Evolutionary conservation across 192 early-diverging fungal genomes (phyloP).

Genomic region (Chytriomyces sp.): DNA sequence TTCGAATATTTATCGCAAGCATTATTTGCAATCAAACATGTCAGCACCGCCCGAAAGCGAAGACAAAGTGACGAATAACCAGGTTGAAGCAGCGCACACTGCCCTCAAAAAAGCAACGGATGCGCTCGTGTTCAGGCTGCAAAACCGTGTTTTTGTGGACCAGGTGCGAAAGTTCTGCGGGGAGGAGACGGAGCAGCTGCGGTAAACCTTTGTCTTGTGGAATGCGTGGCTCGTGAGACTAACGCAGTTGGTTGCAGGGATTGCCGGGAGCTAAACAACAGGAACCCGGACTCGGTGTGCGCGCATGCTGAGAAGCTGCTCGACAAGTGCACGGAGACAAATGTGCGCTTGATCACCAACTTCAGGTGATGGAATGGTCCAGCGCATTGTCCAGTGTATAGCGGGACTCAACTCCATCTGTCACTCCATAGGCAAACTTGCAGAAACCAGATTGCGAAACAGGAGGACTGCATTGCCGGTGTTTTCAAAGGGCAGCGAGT

Average conservation of each 20-base stretch:
- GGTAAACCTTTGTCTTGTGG: background rate
- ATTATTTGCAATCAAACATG: too few species aligned
- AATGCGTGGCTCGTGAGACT: background rate
- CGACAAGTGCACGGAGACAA: conserved; percentile 13
- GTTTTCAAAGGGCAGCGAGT: background rate
- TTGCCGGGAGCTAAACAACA: conserved; percentile 28
- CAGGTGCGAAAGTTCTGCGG: conserved; percentile 23
- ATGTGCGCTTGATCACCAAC: conserved; percentile 24
- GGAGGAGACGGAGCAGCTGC: background rate
- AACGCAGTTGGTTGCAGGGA: background rate
- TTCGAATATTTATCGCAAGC: too few species aligned
- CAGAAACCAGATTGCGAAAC: conserved; percentile 1
- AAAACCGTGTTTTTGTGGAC: conserved; percentile 28
- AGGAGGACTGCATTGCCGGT: conserved; percentile 31
- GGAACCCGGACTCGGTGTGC: conserved; percentile 11
- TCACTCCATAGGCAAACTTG: conserved; percentile 2
- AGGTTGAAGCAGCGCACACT: background rate
- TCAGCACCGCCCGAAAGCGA: too few species aligned
- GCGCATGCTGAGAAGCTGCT: conserved; percentile 16
- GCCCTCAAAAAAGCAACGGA: conserved; percentile 10
- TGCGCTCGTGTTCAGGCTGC: background rate
- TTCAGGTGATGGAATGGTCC: conserved; percentile 12
- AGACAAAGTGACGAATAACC: background rate
- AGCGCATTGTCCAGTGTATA: background rate
- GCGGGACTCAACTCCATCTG: background rate